Evolutionary conservation across 805 yeast genomes (phyloP), one percentile per base, ranked within the genome.

Genomic region (Ogataea pignaliae): DNA sequence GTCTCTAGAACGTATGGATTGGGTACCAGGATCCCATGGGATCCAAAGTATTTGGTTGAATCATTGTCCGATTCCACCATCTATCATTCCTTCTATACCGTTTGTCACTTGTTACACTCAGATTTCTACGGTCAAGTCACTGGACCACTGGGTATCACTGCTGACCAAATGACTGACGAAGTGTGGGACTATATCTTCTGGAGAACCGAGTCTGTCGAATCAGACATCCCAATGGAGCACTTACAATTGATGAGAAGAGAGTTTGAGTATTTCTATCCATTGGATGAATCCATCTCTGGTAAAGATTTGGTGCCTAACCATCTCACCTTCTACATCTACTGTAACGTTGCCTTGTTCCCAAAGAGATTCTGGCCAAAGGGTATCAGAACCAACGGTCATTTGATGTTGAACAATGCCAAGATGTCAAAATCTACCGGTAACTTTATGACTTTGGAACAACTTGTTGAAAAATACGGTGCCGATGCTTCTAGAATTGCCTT

Each of bases 391-490:
- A 93, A 93, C 60, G 99, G 99, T 54, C 99, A 93, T 65, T 78
- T 93, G 70, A 68, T 93, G 75, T 78, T 93, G 66, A 93, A 93
- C 73, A 91, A 93, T 64, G 93, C 91, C 57, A 93, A 93, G 78
- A 93, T 93, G 99, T 83, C 97, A 44, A 93, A 93, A 68, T 85
- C 96, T 29, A 91, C 98, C 29, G 99, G 99, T 70, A 93, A 93
- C 73, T 93, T 93, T 65, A 75, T 88, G 82, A 93, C 98, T 41
- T 73, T 93, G 65, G 78, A 82, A 57, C 88, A 93, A 66, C 78
- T 85, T 63, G 83, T 83, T 47, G 75, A 80, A 57, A 93, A 93
- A 69, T 93, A 83, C 56, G 99, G 99, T 66, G 96, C 98, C 41
- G 99, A 93, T 67, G 97, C 98, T 35, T 74, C 96, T 10, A 85